These are phyloP conservation scores for Lasiosphaeriaceae sp. DNA, from an alignment of 495 filamentous ascomycete genomes.

Conservation along the genomic window DNA sequence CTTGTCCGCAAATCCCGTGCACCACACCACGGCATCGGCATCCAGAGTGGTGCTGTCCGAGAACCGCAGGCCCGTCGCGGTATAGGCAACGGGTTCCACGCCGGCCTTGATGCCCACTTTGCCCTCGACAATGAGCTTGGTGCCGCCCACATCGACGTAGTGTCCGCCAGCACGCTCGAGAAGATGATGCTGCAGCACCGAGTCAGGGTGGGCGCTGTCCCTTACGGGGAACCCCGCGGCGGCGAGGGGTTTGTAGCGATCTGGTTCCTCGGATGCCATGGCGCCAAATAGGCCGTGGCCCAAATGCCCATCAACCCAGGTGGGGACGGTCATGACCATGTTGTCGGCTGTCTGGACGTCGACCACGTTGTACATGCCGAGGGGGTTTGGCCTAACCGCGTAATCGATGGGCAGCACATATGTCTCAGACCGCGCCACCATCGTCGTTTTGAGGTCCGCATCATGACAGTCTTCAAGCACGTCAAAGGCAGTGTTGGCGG, in stretches of 20 bases:
- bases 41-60: constrained; percentile 24
- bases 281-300: constrained; percentile 9
- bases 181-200: constrained; percentile 17
- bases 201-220: constrained; percentile 20
- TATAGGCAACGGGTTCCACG: constrained; percentile 23
- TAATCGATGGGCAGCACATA: constrained; percentile 31
- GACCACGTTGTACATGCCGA: constrained; percentile 17
- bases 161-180: constrained; percentile 31
- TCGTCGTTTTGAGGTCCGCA: constrained; percentile 24
- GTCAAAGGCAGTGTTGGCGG: constrained; percentile 38
- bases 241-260: constrained; percentile 22
- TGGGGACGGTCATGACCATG: constrained; percentile 16
- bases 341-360: constrained; percentile 9
- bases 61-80: constrained; percentile 23
- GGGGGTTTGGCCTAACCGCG: constrained; percentile 12
- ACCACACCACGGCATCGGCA: constrained; percentile 34
- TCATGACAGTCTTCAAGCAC: constrained; percentile 28
- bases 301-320: constrained; percentile 6
- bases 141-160: constrained; percentile 30
- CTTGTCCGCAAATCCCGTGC: constrained; percentile 31
- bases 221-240: constrained; percentile 29
- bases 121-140: constrained; percentile 18
- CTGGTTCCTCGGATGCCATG: constrained; percentile 20
- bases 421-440: constrained; percentile 31
- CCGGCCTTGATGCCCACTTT: constrained; percentile 18